phyloP scores from a whole-genome alignment of 306 rosid species.

The Quercus wislizeni region DNA sequence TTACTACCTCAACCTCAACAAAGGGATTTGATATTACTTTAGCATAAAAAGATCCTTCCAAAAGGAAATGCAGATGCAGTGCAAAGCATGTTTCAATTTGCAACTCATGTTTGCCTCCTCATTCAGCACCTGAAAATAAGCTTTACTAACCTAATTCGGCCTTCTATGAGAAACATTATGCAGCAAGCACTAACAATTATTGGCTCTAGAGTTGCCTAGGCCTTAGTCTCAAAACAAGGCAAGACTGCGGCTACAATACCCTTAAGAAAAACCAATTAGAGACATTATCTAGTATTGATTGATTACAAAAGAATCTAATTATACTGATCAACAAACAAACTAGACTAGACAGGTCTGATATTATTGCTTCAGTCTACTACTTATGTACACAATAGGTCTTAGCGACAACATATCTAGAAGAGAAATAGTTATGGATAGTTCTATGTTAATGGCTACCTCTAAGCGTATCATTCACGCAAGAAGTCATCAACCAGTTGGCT shows the following conservation, averaged over 20 bases:
- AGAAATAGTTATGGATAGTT: neutral
- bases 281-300: neutral
- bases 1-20: neutral
- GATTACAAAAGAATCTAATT: neutral
- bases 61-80: neutral
- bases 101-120: neutral
- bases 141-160: neutral
- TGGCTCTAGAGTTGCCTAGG: neutral
- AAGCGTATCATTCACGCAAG: neutral
- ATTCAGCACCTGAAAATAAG: neutral
- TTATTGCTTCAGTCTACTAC: neutral
- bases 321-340: neutral
- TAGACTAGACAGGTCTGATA: neutral
- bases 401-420: slow-evolving; percentile 9
- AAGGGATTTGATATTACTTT: neutral
- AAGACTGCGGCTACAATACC: neutral
- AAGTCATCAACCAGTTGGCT: slow-evolving; percentile 20
- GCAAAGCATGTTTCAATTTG: neutral
- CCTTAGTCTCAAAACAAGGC: neutral
- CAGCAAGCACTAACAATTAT: neutral
- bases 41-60: neutral
- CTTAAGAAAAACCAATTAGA: neutral
- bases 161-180: neutral
- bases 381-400: slow-evolving; percentile 9
- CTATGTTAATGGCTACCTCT: neutral